Base-by-base conservation (phyloP, 305 asterid species). In the Withania somnifera region DNA sequence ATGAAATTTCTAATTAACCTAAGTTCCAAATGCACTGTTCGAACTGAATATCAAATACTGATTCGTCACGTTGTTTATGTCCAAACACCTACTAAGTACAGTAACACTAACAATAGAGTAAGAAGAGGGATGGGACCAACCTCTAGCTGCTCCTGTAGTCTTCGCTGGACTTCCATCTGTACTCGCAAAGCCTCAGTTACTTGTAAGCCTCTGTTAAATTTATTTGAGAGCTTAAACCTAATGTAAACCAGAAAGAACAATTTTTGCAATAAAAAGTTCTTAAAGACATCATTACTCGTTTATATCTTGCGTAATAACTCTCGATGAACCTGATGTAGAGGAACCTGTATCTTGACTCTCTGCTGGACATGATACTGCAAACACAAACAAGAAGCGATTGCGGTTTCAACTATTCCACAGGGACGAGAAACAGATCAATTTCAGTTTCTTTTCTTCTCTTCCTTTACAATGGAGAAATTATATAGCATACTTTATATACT, bases 151-250 rank as follows among this genome's bases (percentile, higher is more conserved):
- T 95, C 97, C 9, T 95, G 98, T 87, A 95, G 90, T 84, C 90
- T 89, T 84, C 92, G 83, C 83, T 95, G 98, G 81, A 95, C 95
- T 87, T 95, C 98, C 98, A 95, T 95, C 87, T 95, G 98, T 58
- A 88, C 89, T 30, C 97, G 95, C 89, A 95, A 85, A 78, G 98
- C 98, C 88, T 95, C 98, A 1, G 98, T 93, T 69, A 95, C 97
- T 89, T 90, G 97, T 89, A 81, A 89, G 28, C 98, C 97, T 79
- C 98, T 95, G 96, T 80, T 78, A 5, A 69, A 79, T 85, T 85
- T 45, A 47, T 52, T 83, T 64, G 64, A 81, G 26, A 34, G 79
- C 57, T 66, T 1, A 50, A 50, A 75, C 11, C 50, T 76, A 50
- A 17, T 15, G 53, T 51, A 8, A 54, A 78, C 30, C 30, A 7